Base-by-base conservation (phyloP, 1,284 basidiomycete genomes). In the Sphagnurus paluster region DNA sequence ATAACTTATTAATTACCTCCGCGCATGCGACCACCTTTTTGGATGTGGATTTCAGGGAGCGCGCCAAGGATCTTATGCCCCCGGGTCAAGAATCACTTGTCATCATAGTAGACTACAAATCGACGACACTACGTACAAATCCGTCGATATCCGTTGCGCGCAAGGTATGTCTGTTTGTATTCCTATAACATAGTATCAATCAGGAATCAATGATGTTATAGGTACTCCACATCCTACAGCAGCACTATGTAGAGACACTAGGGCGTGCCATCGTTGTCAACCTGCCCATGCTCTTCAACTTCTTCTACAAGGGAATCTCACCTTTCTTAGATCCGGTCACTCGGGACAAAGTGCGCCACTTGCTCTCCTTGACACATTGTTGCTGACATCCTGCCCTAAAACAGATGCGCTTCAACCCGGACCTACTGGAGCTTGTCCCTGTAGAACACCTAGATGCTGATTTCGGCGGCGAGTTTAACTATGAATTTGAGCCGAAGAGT, bases 261-360 rank as follows among this genome's bases (percentile, higher is more conserved):
- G 93, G 93, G 16, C 79, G 90, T 14, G 93, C 90, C 10, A 74
- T 95, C 30, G 84, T 95, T 29, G 81, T 89, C 40, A 93, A 94
- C 62, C 83, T 93, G 41, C 92, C 93, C 10, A 66, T 73, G 53
- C 72, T 92, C 43, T 77, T 93, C 47, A 88, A 72, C 60, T 90
- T 91, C 60, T 93, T 93, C 74, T 95, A 93, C 70, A 87, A 86
- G 53, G 89, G 87, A 29, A 87, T 97, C 54, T 72, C 82, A 5
- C 92, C 93, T 0, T 93, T 96, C 72, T 67, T 97, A 49, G 93
- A 96, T 64, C 93, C 93, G 4, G 80, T 93, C 34, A 96, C 93
- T 0, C 78, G 89, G 44, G 90, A 93, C 57, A 96, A 96, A 80
- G 87, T 89, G 45, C 33, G 75, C 48, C 20, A 19, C 9, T 19